A percentile compares a stretch with the other conserved stretches of the same genome.
These are phyloP conservation scores for Chaetomium sp. DNA, from an alignment of 2,329 filamentous ascomycete species.

Conservation along the genomic window DNA sequence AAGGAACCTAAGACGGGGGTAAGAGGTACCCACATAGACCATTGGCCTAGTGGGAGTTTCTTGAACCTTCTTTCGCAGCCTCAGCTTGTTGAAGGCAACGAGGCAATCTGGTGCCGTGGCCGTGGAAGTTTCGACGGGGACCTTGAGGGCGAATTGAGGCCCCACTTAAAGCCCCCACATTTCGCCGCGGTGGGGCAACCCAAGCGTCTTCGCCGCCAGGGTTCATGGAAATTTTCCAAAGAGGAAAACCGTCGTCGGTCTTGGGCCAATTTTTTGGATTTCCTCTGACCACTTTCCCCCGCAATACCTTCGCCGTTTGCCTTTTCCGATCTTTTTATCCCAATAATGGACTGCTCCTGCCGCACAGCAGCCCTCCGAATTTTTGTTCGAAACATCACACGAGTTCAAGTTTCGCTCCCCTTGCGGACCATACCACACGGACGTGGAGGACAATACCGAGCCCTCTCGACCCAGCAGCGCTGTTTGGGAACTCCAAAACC, in stretches of 20 bases:
- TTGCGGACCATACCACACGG: constrained; percentile 1
- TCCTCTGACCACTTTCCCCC: background rate
- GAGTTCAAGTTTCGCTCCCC: constrained; percentile 30
- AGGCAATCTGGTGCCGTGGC: no score
- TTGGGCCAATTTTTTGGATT: background rate
- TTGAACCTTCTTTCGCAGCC: no score
- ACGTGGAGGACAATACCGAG: constrained; percentile 6
- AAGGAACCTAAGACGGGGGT: no score
- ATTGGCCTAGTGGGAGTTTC: no score
- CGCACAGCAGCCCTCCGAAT: constrained; percentile 38
- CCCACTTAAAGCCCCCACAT: constrained; percentile 5
- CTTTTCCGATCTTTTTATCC: background rate
- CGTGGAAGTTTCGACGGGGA: no score
- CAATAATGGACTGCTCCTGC: constrained; percentile 43
- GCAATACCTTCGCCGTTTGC: background rate
- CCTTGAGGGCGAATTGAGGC: background rate
- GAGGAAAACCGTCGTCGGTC: background rate
- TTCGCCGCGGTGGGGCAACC: background rate
- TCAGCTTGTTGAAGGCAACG: no score
- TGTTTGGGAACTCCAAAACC: background rate
- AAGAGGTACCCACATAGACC: no score
- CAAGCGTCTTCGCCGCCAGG: background rate
- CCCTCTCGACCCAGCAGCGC: constrained; percentile 8
- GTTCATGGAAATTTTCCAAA: background rate
- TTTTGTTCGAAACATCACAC: constrained; percentile 42